phyloP scores from a whole-genome alignment of 2,329 filamentous ascomycete genomes.

The Paraphaeosphaeria minitans region DNA sequence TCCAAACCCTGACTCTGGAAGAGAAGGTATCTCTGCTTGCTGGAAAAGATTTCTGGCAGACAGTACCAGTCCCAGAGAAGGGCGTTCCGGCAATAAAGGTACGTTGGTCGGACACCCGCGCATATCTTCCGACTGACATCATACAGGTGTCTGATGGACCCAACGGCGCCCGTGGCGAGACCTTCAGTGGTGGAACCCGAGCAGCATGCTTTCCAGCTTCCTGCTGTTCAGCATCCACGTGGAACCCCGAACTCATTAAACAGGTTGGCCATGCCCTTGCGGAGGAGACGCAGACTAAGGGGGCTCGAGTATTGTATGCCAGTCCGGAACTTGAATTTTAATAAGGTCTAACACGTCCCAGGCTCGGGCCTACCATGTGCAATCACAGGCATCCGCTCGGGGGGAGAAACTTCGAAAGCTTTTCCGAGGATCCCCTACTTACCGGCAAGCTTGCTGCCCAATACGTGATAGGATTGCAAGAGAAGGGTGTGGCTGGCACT shows the following conservation, averaged over 20 bases:
- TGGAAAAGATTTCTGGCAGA: slow-evolving; percentile 70
- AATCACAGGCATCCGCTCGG: slow-evolving; percentile 80
- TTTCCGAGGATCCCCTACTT: slow-evolving; percentile 71
- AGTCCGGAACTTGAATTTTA: background rate
- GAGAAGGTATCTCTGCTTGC: slow-evolving; percentile 44
- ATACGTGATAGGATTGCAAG: slow-evolving; percentile 66
- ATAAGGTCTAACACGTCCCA: slow-evolving; percentile 13
- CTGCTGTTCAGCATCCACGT: slow-evolving; percentile 70
- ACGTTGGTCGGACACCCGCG: background rate
- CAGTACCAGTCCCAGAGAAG: slow-evolving; percentile 62
- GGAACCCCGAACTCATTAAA: slow-evolving; percentile 66
- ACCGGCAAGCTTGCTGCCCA: slow-evolving; percentile 70
- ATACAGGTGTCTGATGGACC: slow-evolving; percentile 67
- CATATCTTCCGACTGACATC: slow-evolving; percentile 7
- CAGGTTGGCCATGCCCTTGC: slow-evolving; percentile 69
- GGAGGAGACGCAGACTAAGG: slow-evolving; percentile 72
- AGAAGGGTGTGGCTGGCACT: slow-evolving; percentile 68
- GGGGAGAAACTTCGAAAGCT: slow-evolving; percentile 79
- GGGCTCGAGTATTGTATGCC: slow-evolving; percentile 66
- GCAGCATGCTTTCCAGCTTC: slow-evolving; percentile 79
- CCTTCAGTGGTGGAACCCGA: slow-evolving; percentile 66
- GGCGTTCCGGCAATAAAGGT: slow-evolving; percentile 63
- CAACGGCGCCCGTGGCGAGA: slow-evolving; percentile 67
- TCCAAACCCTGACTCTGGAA: slow-evolving; percentile 41
- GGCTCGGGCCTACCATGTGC: slow-evolving; percentile 76